These are phyloP conservation scores for Odonthalia washingtoniensis DNA, from an alignment of 31 red algal species.

Conservation along the genomic window DNA sequence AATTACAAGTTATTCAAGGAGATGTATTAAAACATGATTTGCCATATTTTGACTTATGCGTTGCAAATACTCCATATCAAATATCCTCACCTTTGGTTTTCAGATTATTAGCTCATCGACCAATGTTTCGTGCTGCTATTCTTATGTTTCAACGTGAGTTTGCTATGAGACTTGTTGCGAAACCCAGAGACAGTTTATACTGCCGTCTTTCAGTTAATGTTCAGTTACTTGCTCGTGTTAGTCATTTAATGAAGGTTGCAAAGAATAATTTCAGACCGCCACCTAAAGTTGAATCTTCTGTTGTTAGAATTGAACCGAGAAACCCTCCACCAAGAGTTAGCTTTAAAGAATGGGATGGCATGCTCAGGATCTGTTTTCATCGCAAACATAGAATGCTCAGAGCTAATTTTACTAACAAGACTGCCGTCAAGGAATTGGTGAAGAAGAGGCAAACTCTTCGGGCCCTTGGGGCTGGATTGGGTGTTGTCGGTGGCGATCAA, in stretches of 20 bases:
- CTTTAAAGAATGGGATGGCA: slow-evolving; percentile 94
- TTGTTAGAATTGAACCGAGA: slow-evolving; percentile 89
- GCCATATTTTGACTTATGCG: slow-evolving; percentile 95
- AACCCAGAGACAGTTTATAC: slow-evolving; percentile 88
- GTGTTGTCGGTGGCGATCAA: neutral
- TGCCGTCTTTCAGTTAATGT: slow-evolving; percentile 93
- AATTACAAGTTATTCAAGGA: slow-evolving; percentile 76
- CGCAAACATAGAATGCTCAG: slow-evolving; percentile 94
- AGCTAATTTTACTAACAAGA: slow-evolving; percentile 80
- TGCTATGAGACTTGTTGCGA: slow-evolving; percentile 86
- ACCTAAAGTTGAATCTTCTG: slow-evolving; percentile 92
- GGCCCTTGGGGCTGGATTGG: slow-evolving; percentile 17
- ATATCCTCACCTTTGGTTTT: slow-evolving; percentile 98
- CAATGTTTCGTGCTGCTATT: slow-evolving; percentile 82
- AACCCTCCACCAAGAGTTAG: slow-evolving; percentile 73
- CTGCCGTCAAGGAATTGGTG: slow-evolving; percentile 60
- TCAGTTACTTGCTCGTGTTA: slow-evolving; percentile 87
- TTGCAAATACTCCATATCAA: slow-evolving; percentile 98
- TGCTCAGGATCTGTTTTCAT: slow-evolving; percentile 90
- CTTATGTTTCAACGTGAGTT: slow-evolving; percentile 99
- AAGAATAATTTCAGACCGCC: slow-evolving; percentile 96
- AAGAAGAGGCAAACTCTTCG: slow-evolving; percentile 51
- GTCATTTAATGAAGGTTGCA: slow-evolving; percentile 89
- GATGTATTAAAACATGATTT: slow-evolving; percentile 85
- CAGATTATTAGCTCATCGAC: slow-evolving; percentile 87